Base-by-base conservation (phyloP, 805 yeast genomes). In the Ogataea ramenticola region DNA sequence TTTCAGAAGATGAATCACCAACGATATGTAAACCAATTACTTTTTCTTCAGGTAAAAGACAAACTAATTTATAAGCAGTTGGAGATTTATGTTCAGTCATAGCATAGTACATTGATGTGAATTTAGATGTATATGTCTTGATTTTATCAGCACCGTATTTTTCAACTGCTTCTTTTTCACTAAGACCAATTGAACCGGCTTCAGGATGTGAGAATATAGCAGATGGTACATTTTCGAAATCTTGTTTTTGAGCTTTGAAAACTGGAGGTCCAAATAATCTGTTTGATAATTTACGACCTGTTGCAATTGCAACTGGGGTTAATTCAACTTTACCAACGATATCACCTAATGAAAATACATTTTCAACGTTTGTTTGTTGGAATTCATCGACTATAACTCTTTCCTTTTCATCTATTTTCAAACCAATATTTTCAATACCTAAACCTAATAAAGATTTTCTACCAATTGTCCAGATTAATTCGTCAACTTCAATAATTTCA, bases 131-230 rank as follows among this genome's bases (percentile, higher is more conserved):
- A 74, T 93, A 93, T 41, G 85, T 67, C 68, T 88, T 93, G 61
- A 93, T 62, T 53, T 87, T 75, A 19, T 80, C 89, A 51, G 76
- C 71, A 46, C 98, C 98, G 60, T 75, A 90, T 67, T 88, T 71
- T 44, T 70, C 80, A 48, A 75, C 67, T 37, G 99, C 99, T 50
- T 79, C 81, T 45, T 72, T 69, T 65, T 89, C 95, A 44, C 86
- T 72, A 44, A 93, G 67, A 42, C 99, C 99, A 63, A 91, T 81
- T 6, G 95, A 75, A 42, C 97, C 99, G 7, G 95, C 95, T 68
- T 91, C 98, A 29, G 99, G 99, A 65, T 93, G 99, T 3, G 96
- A 81, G 65, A 93, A 93, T n/a, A 93, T 76, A n/a, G 82, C 99
- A 37, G 96, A 84, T 36, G 99, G 99, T 41, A 93, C 79, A 60